Conservation (phyloP, 2,329 filamentous ascomycete genomes). For the Fusarium floridanum region DNA sequence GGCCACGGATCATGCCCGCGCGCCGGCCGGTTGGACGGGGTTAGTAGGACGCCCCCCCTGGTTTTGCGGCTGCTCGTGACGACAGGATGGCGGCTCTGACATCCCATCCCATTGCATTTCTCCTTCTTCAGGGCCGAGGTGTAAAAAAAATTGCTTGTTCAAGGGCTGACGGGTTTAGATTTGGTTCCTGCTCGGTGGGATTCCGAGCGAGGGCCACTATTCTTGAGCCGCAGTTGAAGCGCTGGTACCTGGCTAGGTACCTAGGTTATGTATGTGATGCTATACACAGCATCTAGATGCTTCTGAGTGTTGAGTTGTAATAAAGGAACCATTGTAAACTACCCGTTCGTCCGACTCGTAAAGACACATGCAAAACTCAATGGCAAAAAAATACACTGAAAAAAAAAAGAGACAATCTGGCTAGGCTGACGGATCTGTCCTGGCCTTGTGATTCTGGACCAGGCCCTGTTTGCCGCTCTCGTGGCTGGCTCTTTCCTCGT, state of each 20-base stretch:
- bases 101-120: background rate
- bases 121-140: constrained; percentile 37
- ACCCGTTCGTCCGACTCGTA: background rate
- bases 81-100: constrained; percentile 19
- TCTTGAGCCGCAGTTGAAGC: constrained; percentile 5
- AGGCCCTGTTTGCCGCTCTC: constrained; percentile 3
- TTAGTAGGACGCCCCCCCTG: background rate
- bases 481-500: constrained; percentile 11
- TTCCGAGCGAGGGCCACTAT: constrained; percentile 27
- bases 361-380: background rate
- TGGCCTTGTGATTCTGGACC: constrained; percentile 9
- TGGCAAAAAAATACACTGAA: constrained; percentile 4
- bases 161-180: background rate
- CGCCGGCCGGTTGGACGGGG: constrained; percentile 3
- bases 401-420: background rate
- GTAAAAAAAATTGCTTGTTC: constrained; percentile 5
- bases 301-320: background rate
- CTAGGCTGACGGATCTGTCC: constrained; percentile 8
- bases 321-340: background rate
- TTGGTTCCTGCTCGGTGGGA: constrained; percentile 36
- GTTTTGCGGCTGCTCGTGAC: constrained; percentile 35
- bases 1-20: constrained; percentile 30
- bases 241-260: background rate
- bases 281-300: background rate
- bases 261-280: background rate